Evolutionary conservation across 495 filamentous ascomycete species (phyloP).

Genomic region (Umbilicaria muhlenbergii): DNA sequence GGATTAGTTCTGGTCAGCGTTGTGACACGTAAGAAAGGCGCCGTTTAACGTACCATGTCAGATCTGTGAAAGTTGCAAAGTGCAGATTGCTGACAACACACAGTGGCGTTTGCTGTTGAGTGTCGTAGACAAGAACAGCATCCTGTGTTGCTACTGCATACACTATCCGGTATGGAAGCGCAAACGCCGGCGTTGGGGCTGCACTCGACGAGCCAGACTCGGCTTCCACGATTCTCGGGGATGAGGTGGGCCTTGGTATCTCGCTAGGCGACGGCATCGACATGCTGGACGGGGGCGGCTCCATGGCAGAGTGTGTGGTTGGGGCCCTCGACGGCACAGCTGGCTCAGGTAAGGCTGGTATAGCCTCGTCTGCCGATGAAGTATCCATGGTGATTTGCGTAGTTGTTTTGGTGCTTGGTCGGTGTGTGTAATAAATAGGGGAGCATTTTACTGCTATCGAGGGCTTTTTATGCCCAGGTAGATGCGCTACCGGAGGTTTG

Average conservation of each 20-base stretch:
- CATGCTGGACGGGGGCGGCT: conserved; percentile 51
- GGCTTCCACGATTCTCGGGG: conserved; percentile 35
- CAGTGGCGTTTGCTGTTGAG: conserved; percentile 85
- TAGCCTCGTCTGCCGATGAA: conserved; percentile 68
- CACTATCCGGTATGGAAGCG: conserved; percentile 79
- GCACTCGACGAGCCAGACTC: conserved; percentile 33
- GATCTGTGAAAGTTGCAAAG: conserved; percentile 91
- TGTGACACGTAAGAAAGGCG: neutral
- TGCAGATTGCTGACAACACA: conserved; percentile 93
- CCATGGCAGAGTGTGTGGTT: conserved; percentile 51
- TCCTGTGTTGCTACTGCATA: conserved; percentile 98
- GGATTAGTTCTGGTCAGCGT: conserved; percentile 7
- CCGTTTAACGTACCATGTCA: conserved; percentile 60
- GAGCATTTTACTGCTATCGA: conserved; percentile 94
- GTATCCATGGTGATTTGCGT: conserved; percentile 91
- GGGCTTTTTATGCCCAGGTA: conserved; percentile 96
- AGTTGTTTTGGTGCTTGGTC: conserved; percentile 49
- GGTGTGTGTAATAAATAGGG: conserved; percentile 70
- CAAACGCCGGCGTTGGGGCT: conserved; percentile 55
- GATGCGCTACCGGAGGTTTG: conserved; percentile 91
- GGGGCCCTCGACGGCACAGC: conserved; percentile 42
- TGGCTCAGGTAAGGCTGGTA: conserved; percentile 71
- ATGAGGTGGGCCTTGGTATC: conserved; percentile 26
- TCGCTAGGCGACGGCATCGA: conserved; percentile 17
- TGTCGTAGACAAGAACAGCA: conserved; percentile 91